These are phyloP conservation scores for Hypomontagnella submonticulosa DNA, from an alignment of 495 filamentous ascomycete species.

Conservation along the genomic window DNA sequence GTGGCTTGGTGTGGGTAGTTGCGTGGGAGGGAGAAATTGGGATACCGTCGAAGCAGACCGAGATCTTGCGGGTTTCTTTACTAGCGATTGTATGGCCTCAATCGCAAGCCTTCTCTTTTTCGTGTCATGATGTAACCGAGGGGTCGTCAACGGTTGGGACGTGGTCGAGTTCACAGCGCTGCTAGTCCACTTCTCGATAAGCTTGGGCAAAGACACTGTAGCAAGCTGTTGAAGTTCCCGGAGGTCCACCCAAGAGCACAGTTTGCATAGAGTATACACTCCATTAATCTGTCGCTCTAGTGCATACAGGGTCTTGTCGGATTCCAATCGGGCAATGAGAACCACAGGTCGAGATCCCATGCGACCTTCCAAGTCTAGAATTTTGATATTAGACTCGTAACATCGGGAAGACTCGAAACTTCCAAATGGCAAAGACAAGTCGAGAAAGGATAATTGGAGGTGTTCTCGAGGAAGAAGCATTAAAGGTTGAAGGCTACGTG, in stretches of 20 bases:
- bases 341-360: slow-evolving; percentile 63
- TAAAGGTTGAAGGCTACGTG: slow-evolving; percentile 68
- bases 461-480: slow-evolving; percentile 69
- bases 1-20: slow-evolving; percentile 21
- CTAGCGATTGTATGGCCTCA: slow-evolving; percentile 61
- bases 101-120: slow-evolving; percentile 64
- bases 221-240: slow-evolving; percentile 57
- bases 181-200: slow-evolving; percentile 34
- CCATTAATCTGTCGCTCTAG: slow-evolving; percentile 75
- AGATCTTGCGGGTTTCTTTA: slow-evolving; percentile 52
- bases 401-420: slow-evolving; percentile 62
- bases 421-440: slow-evolving; percentile 63
- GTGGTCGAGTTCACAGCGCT: slow-evolving; percentile 17
- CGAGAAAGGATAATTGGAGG: slow-evolving; percentile 70
- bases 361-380: slow-evolving; percentile 68
- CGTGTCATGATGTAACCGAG: slow-evolving; percentile 53
- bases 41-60: slow-evolving; percentile 44
- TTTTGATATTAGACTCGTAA: slow-evolving; percentile 70
- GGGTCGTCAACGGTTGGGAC: slow-evolving; percentile 47
- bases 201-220: slow-evolving; percentile 49
- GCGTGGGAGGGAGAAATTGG: slow-evolving; percentile 30
- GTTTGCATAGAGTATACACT: slow-evolving; percentile 76
- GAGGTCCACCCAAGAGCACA: slow-evolving; percentile 72
- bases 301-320: slow-evolving; percentile 70
- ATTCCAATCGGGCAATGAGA: slow-evolving; percentile 72